Evolutionary conservation across 2,329 filamentous ascomycete genomes (phyloP).

Genomic region (Botrytis fragariae): DNA sequence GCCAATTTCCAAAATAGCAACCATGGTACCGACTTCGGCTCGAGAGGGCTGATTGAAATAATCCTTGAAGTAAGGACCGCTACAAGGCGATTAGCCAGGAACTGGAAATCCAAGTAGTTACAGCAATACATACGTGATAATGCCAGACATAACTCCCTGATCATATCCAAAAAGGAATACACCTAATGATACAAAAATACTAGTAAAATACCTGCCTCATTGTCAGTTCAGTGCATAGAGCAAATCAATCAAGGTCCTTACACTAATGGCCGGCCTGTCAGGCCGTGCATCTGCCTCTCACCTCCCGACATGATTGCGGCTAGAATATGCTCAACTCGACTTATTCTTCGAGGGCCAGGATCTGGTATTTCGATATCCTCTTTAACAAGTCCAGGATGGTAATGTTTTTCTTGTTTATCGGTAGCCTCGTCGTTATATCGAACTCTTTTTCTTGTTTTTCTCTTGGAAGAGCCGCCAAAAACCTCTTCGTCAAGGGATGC

Average conservation of each 20-base stretch:
- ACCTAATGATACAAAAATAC: constrained; percentile 81
- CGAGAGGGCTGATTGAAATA: constrained; percentile 88
- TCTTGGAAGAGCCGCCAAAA: constrained; percentile 50
- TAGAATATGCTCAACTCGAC: constrained; percentile 66
- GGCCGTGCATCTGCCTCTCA: constrained; percentile 75
- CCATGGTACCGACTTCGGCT: constrained; percentile 92
- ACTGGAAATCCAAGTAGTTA: neutral
- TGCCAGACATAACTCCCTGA: constrained; percentile 82
- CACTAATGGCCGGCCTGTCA: constrained; percentile 94
- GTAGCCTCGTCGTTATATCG: constrained; percentile 55
- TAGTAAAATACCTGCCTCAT: constrained; percentile 78
- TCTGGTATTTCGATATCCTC: constrained; percentile 82
- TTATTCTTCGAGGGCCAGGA: constrained; percentile 60
- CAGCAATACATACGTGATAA: constrained; percentile 57
- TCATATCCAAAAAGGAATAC: constrained; percentile 90
- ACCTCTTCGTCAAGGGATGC: constrained; percentile 63
- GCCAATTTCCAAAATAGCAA: constrained; percentile 92
- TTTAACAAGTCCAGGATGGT: constrained; percentile 50
- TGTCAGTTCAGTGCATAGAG: constrained; percentile 20
- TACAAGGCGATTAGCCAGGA: constrained; percentile 41
- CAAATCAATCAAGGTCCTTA: constrained; percentile 47
- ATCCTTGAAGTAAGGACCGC: constrained; percentile 81
- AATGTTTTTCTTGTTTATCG: constrained; percentile 44
- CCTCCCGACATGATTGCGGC: constrained; percentile 84
- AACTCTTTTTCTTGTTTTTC: constrained; percentile 59